phyloP scores from a whole-genome alignment of 108 stramenopile genomes.

The Mayamaea pseudoterrestris region DNA sequence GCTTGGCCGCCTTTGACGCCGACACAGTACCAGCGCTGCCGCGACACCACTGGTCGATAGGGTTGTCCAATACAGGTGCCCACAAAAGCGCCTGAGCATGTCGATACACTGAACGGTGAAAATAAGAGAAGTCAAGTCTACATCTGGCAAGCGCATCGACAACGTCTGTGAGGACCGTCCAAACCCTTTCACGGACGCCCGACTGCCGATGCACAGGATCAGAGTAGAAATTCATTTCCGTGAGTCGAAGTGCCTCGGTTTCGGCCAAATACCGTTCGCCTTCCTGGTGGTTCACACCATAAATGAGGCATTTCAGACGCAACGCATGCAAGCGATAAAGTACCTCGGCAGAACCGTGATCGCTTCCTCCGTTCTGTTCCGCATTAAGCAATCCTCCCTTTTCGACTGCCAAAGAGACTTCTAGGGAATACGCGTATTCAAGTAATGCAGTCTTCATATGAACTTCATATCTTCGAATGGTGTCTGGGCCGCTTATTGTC shows the following conservation, averaged over 20 bases:
- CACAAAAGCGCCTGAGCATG: slow-evolving; percentile 73
- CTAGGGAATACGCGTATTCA: slow-evolving; percentile 37
- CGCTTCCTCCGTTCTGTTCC: slow-evolving; percentile 55
- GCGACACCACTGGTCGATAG: slow-evolving; percentile 8
- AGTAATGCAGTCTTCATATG: slow-evolving; percentile 35
- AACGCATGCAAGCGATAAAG: slow-evolving; percentile 73
- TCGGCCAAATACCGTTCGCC: slow-evolving; percentile 33
- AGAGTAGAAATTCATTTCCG: slow-evolving; percentile 23
- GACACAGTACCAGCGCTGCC: slow-evolving; percentile 37
- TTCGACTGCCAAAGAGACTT: slow-evolving; percentile 36
- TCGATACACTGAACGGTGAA: slow-evolving; percentile 76
- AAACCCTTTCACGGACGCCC: slow-evolving; percentile 28
- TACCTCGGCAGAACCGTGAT: slow-evolving; percentile 64
- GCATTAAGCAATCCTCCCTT: slow-evolving; percentile 27
- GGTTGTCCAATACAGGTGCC: slow-evolving; percentile 60
- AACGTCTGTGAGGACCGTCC: slow-evolving; percentile 57
- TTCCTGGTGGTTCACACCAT: slow-evolving; percentile 25
- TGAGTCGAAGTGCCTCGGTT: slow-evolving; percentile 53
- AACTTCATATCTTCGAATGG: slow-evolving; percentile 44
- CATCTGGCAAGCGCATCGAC: slow-evolving; percentile 56
- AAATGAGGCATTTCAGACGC: slow-evolving; percentile 61
- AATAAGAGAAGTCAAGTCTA: slow-evolving; percentile 42
- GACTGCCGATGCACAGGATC: neutral
- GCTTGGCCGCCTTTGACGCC: slow-evolving; percentile 19
- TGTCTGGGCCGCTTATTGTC: neutral